Percentiles rank a stretch among this genome's conserved stretches.
These are phyloP conservation scores for Ulvella scutata DNA, from an alignment of 139 green algal genomes.

Conservation along the genomic window DNA sequence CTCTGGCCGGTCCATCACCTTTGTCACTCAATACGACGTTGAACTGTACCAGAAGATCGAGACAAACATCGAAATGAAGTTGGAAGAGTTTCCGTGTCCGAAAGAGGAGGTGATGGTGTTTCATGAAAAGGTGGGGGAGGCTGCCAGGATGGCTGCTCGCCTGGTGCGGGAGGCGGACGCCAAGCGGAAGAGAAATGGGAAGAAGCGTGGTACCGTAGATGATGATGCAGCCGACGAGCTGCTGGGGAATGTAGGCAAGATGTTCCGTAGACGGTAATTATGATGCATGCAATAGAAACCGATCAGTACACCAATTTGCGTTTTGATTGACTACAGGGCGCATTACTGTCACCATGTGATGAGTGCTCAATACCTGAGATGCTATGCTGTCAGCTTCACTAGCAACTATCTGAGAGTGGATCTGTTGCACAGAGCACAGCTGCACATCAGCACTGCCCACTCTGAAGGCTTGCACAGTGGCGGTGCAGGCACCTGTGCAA, in stretches of 20 bases:
- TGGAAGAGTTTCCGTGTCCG: conserved; percentile 63
- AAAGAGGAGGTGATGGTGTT: conserved; percentile 38
- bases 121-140: conserved; percentile 45
- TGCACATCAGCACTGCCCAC: too few species aligned
- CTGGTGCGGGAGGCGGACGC: conserved; percentile 52
- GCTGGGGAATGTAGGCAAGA: conserved; percentile 1
- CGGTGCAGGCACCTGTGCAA: too few species aligned
- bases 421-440: too few species aligned
- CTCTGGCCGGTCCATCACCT: conserved; percentile 72
- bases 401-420: too few species aligned
- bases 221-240: conserved; percentile 14
- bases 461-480: too few species aligned
- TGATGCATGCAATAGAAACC: too few species aligned
- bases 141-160: conserved; percentile 68
- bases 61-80: conserved; percentile 32
- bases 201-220: conserved; percentile 4
- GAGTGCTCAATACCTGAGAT: too few species aligned
- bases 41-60: conserved; percentile 97
- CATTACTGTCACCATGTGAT: too few species aligned
- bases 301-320: too few species aligned
- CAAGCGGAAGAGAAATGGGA: conserved; percentile 20
- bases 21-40: conserved; percentile 98
- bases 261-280: not conserved
- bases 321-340: too few species aligned
- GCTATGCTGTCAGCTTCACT: too few species aligned